Conservation (phyloP, 129 eudicot genomes). For the Helianthus tuberosus region DNA sequence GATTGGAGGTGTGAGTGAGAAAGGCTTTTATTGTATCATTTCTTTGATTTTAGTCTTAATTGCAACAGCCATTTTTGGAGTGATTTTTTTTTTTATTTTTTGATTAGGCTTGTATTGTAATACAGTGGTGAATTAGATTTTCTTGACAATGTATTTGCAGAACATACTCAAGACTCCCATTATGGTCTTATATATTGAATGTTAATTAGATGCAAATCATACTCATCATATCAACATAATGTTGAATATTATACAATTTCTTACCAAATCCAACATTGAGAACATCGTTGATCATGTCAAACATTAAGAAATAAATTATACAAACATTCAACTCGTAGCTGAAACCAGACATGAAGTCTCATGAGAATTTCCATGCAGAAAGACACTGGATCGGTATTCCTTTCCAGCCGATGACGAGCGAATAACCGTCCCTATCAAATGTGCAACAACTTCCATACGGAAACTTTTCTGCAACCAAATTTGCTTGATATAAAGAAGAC, state of each 20-base stretch:
- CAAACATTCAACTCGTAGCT: constrained; percentile 16
- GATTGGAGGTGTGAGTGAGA: constrained; percentile 15
- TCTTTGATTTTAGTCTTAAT: background rate
- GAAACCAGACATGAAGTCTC: background rate
- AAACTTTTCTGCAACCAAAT: constrained; percentile 30
- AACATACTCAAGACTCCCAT: too few species aligned
- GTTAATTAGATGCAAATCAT: too few species aligned
- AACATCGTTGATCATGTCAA: background rate
- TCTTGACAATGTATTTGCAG: too few species aligned
- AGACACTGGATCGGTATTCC: constrained; percentile 51
- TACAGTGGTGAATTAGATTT: too few species aligned
- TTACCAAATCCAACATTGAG: too few species aligned
- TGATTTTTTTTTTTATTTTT: too few species aligned
- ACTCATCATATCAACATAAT: too few species aligned
- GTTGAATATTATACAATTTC: too few species aligned
- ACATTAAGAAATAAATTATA: background rate
- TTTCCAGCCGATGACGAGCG: constrained; percentile 63
- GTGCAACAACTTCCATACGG: constrained; percentile 47
- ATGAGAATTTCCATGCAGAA: constrained; percentile 56
- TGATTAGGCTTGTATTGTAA: too few species aligned
- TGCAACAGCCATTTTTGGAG: constrained; percentile 9
- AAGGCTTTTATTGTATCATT: constrained; percentile 1
- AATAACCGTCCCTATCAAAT: constrained; percentile 42
- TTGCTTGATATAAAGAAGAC: constrained; percentile 51
- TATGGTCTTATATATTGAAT: too few species aligned